A percentile compares a stretch with the other conserved stretches of the same genome.
phyloP scores from a whole-genome alignment of 768 basidiomycete genomes.

The Neoboletus magnificus region DNA sequence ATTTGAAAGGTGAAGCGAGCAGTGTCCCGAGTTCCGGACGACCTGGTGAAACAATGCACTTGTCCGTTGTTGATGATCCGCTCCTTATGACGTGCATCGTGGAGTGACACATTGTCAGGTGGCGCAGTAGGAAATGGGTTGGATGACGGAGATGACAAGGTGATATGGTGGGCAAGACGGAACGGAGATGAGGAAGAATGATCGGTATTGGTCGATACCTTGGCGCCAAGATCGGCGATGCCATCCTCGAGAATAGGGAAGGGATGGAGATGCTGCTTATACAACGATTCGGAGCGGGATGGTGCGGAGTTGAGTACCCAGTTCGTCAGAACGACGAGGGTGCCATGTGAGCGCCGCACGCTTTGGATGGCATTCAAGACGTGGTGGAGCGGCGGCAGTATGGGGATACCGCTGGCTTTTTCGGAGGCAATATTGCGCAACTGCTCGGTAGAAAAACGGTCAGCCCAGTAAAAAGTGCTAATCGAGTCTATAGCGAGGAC shows the following conservation, averaged over 20 bases:
- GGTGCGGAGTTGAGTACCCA: slow-evolving; percentile 47
- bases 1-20: slow-evolving; percentile 26
- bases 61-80: slow-evolving; percentile 15
- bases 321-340: slow-evolving; percentile 56
- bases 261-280: slow-evolving; percentile 52
- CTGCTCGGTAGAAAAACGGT: slow-evolving; percentile 64
- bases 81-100: slow-evolving; percentile 21
- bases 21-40: slow-evolving; percentile 17
- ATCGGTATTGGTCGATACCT: slow-evolving; percentile 7
- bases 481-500: slow-evolving; percentile 74
- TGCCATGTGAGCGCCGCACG: slow-evolving; percentile 47
- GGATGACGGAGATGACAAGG: slow-evolving; percentile 30
- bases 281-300: slow-evolving; percentile 30
- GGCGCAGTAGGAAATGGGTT: slow-evolving; percentile 10
- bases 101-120: slow-evolving; percentile 12
- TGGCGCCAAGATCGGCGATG: slow-evolving; percentile 15
- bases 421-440: slow-evolving; percentile 26
- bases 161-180: slow-evolving; percentile 39
- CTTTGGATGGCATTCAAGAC: slow-evolving; percentile 47
- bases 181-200: slow-evolving; percentile 23
- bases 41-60: slow-evolving; percentile 29
- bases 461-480: slow-evolving; percentile 75
- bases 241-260: slow-evolving; percentile 34
- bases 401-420: slow-evolving; percentile 6
- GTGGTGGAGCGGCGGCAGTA: slow-evolving; percentile 39